These are phyloP conservation scores for Phaseolus lunatus DNA, from an alignment of 306 rosid genomes.

Conservation along the genomic window DNA sequence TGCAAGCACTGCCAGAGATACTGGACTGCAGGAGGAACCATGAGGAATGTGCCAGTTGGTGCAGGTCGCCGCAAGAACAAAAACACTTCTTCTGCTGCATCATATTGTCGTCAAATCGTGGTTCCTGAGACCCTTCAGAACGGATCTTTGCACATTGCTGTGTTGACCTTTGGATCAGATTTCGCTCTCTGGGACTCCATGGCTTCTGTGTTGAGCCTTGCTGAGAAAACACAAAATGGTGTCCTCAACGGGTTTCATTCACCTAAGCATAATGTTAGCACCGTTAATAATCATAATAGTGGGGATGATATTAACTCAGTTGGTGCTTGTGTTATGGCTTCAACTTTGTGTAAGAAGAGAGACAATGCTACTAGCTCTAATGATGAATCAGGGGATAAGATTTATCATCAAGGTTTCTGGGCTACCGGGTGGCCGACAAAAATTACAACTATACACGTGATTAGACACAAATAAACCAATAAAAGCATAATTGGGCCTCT, in stretches of 20 bases:
- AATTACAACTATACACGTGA: too few relatives aligned
- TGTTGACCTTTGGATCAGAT: conserved; percentile 69
- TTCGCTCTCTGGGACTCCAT: conserved; percentile 65
- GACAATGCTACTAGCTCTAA: conserved; percentile 36
- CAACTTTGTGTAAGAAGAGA: conserved; percentile 59
- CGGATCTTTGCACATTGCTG: conserved; percentile 42
- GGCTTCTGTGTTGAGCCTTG: conserved; percentile 63
- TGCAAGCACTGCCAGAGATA: conserved; percentile 94
- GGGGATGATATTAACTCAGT: conserved; percentile 49
- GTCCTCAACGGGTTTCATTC: conserved; percentile 48
- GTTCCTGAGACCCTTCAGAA: conserved; percentile 58
- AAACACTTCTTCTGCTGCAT: conserved; percentile 41
- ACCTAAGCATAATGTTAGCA: conserved; percentile 36
- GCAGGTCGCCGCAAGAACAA: conserved; percentile 96
- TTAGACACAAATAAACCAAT: too few relatives aligned
- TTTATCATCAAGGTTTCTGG: conserved; percentile 44
- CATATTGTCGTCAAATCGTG: conserved; percentile 57
- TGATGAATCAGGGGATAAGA: conserved; percentile 49
- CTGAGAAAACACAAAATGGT: conserved; percentile 45
- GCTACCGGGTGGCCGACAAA: too few relatives aligned
- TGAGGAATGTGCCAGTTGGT: conserved; percentile 82
- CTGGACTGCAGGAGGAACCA: conserved; percentile 94
- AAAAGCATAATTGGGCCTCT: too few relatives aligned
- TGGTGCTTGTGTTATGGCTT: conserved; percentile 63
- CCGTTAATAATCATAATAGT: conserved; percentile 19